Base-by-base conservation (phyloP, 371 early-diverging fungal species). In the Lichtheimia hyalospora region DNA sequence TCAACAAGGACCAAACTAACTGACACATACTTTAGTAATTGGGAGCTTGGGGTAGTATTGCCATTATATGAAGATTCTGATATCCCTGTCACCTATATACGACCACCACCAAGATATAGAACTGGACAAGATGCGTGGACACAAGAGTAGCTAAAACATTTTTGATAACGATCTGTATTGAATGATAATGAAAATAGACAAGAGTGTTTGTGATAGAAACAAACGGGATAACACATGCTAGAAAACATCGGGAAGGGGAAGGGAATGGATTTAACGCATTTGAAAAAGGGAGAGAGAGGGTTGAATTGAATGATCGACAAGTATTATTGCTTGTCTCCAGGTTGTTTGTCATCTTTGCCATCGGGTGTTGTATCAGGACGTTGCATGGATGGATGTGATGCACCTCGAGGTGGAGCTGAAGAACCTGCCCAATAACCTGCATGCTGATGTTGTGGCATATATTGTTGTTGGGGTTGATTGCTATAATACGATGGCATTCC, bases 21-120 rank as follows among this genome's bases (percentile, higher is more conserved):
- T 34, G 34, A 34, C 34, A 34, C 34, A 2, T 34, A 8, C 14
- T 49, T 39, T 49, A 79, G 80, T 51, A 79, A 79, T 66, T 79
- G 80, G 80, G 77, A 76, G 54, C 52, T 76, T n/a, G 77, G 80
- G 13, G 70, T 79, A 12, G 73, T 79, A 0, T 27, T 79, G 8
- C 80, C 80, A 5, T 24, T 76, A 3, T 57, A 61, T 40, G 67
- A 72, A 13, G 40, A 68, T 14, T 60, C 65, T 8, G 64, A 73
- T 34, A 64, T 72, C 18, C 73, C 74, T 12, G 69, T 71, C 3
- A 69, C 80, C 7, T 76, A 61, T 50, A 16, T 66, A 4, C 54
- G 77, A 21, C 80, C 80, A 23, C 67, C 77, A 15, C 77, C 77
- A 27, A 27, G 57, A 13, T 79, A 79, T 27, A 52, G 40, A 16